Percentiles rank a stretch among this genome's conserved stretches.
phyloP scores from a whole-genome alignment of 192 early-diverging fungal genomes.

The Dispira parvispora region DNA sequence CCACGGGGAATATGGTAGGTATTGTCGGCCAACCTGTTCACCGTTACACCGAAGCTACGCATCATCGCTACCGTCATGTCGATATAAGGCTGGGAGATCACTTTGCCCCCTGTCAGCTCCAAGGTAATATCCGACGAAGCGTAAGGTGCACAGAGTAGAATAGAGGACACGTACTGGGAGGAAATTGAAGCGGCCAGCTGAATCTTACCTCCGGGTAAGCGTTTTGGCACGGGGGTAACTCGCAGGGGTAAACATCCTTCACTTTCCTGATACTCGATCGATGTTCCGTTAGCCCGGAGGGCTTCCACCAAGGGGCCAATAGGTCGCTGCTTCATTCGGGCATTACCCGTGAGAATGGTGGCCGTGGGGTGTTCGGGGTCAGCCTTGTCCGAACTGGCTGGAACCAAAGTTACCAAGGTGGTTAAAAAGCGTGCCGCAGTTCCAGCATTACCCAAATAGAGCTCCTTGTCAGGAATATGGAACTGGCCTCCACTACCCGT shows the following conservation, averaged over 20 bases:
- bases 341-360: conserved; percentile 80
- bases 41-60: conserved; percentile 75
- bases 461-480: conserved; percentile 49
- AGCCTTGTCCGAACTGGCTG: conserved; percentile 13
- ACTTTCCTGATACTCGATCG: conserved; percentile 56
- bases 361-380: conserved; percentile 14
- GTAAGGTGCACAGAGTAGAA: conserved; percentile 91
- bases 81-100: conserved; percentile 96
- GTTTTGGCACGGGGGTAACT: conserved; percentile 46
- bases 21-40: conserved; percentile 54
- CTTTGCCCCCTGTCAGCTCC: conserved; percentile 75
- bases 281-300: conserved; percentile 61
- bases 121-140: conserved; percentile 62
- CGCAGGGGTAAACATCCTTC: conserved; percentile 76
- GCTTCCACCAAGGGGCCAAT: conserved; percentile 79
- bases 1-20: conserved; percentile 68
- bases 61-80: conserved; percentile 99
- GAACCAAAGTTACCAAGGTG: conserved; percentile 62
- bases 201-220: conserved; percentile 75
- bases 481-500: conserved; percentile 57
- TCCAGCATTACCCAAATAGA: conserved; percentile 95
- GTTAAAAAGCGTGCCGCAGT: conserved; percentile 93
- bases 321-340: conserved; percentile 95
- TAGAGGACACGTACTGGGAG: conserved; percentile 96
- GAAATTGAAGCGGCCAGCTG: conserved; percentile 81